phyloP scores from a whole-genome alignment of 768 basidiomycete species.

The Serendipita vermifera region DNA sequence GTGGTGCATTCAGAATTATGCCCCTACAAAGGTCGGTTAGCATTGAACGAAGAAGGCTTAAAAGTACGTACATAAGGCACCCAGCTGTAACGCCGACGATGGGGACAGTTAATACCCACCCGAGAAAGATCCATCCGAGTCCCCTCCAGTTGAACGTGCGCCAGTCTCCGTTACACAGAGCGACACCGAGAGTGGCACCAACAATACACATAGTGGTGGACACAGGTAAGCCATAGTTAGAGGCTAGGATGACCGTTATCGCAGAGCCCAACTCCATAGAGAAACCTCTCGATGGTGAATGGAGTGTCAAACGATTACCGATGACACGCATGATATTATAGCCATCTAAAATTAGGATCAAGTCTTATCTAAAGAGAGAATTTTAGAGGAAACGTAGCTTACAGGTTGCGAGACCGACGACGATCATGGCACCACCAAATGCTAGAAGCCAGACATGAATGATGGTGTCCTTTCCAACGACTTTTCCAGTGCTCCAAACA shows the following conservation, averaged over 20 bases:
- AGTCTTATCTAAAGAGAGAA: no score
- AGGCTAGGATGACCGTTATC: slow-evolving; percentile 32
- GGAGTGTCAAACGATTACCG: slow-evolving; percentile 25
- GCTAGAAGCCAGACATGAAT: slow-evolving; percentile 29
- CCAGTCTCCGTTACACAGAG: slow-evolving; percentile 23
- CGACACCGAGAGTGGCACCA: slow-evolving; percentile 26
- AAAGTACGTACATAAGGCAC: no score
- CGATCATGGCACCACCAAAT: slow-evolving; percentile 19
- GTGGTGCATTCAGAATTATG: no score
- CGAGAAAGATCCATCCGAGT: slow-evolving; percentile 24
- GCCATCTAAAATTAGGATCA: no score
- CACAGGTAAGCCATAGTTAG: slow-evolving; percentile 26
- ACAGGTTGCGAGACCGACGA: slow-evolving; percentile 23
- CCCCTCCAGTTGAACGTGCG: slow-evolving; percentile 24
- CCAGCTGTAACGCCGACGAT: no score
- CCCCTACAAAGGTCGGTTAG: no score
- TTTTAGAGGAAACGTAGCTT: no score
- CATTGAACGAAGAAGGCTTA: no score
- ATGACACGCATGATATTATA: slow-evolving; percentile 17
- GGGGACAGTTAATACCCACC: no score
- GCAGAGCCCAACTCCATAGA: slow-evolving; percentile 33
- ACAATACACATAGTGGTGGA: slow-evolving; percentile 29
- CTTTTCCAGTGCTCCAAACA: slow-evolving; percentile 24
- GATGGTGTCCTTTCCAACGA: slow-evolving; percentile 19
- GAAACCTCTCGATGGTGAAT: slow-evolving; percentile 30